These are phyloP conservation scores for Sparassis latifolia DNA, from an alignment of 1,284 basidiomycete species.

Conservation along the genomic window DNA sequence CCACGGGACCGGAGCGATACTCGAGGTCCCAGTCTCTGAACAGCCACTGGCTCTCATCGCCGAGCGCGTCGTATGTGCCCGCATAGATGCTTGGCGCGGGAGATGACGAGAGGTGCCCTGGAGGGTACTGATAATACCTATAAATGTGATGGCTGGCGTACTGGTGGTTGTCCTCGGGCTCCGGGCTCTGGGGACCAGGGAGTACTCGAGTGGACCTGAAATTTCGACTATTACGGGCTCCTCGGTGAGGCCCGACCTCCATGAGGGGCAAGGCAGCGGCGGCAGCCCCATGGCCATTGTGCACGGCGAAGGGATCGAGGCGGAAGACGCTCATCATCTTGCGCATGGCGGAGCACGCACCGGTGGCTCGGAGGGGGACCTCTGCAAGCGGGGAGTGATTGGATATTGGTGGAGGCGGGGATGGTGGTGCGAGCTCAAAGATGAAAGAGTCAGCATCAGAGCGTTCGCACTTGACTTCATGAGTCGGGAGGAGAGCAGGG, in stretches of 20 bases:
- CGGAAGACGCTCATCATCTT: conserved; percentile 71
- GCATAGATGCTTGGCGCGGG: too few species aligned
- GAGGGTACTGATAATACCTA: too few species aligned
- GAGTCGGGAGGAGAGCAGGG: too few species aligned
- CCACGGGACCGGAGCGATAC: too few species aligned
- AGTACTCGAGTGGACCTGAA: conserved; percentile 18
- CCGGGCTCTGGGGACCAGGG: conserved; percentile 11
- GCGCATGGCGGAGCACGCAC: conserved; percentile 60
- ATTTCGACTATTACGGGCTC: conserved; percentile 20
- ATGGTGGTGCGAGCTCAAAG: conserved; percentile 25
- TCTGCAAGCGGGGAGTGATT: conserved; percentile 39
- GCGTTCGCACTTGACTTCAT: too few species aligned
- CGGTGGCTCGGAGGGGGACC: conserved; percentile 67
- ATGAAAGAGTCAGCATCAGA: too few species aligned
- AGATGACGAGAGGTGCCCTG: too few species aligned
- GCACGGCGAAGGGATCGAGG: conserved; percentile 68
- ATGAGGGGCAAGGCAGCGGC: conserved; percentile 15
- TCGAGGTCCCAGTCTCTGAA: too few species aligned
- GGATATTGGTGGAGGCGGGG: conserved; percentile 13
- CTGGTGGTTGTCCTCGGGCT: too few species aligned
- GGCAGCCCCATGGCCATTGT: conserved; percentile 36
- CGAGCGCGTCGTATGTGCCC: too few species aligned
- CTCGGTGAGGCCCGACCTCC: conserved; percentile 23
- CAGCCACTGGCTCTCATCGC: too few species aligned
- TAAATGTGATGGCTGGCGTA: too few species aligned